Base-by-base conservation (phyloP, 2,329 filamentous ascomycete genomes). In the Phoma herbarum region DNA sequence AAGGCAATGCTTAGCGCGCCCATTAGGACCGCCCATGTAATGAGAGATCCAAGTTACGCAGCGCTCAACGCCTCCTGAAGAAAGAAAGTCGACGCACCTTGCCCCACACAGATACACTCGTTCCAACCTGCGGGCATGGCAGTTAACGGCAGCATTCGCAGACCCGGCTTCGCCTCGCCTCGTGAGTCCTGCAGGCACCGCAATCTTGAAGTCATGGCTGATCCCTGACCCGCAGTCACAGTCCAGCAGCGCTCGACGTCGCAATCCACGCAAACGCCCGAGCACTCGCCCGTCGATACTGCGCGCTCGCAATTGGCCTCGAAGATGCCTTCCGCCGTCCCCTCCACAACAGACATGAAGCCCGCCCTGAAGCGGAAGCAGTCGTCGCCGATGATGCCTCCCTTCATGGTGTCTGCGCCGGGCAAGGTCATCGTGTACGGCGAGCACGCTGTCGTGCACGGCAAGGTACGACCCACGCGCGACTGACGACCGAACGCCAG, bases 341-440 rank as follows among this genome's bases (percentile, higher is more conserved):
- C 62, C 6, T 41, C 64, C 11, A 11, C 47, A 7, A 26, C 59
- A 18, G 64, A 65, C 49, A 61, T 57, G 52, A 50, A 62, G 39
- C 63, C 70, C 33, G 45, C 62, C 14, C 44, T 72, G 64, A 65
- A 54, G 37, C 62, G 74, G 50, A 77, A 76, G 61, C 68, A 74
- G 58, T 82, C 80, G 22, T 85, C 85, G 47, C 86, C 87, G 1
- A 85, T 89, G 81, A 85, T 95, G 79, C 93, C 94, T 42, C 83
- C 93, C 61, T 99, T 99, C 76, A 97, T 99, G 91, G 93, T 98
- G 57, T 98, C 95, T 16, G 94, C 96, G 2, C 95, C 95, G 0
- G 96, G 94, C 64, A 99, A 99, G 78, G 95, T 97, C 74, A 99
- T 99, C 76, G 92, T 98, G 52, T 98, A 94, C 80, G 95, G 95